phyloP scores from a whole-genome alignment of 495 filamentous ascomycete species.

The Xylaria sp. region DNA sequence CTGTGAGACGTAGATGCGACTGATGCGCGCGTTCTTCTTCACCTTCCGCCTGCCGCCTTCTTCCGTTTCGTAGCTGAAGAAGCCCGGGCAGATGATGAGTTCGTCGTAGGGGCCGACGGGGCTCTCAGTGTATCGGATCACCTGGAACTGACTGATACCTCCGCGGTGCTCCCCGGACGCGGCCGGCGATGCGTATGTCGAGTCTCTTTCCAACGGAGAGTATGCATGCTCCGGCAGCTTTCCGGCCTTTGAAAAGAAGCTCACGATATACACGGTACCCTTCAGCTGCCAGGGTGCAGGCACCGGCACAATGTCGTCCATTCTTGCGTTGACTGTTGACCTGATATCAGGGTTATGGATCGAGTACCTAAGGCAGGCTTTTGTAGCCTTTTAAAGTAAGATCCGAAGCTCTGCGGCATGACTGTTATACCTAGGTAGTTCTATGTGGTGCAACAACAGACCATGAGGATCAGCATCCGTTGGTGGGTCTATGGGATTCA shows the following conservation, averaged over 20 bases:
- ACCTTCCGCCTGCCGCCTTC: constrained; percentile 35
- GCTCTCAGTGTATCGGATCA: constrained; percentile 56
- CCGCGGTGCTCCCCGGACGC: constrained; percentile 46
- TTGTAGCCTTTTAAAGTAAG: background rate
- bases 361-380: too few relatives aligned
- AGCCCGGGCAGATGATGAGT: constrained; percentile 54
- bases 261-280: constrained; percentile 47
- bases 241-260: constrained; percentile 29
- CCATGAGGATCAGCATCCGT: background rate
- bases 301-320: constrained; percentile 28
- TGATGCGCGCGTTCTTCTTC: constrained; percentile 44
- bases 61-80: constrained; percentile 46
- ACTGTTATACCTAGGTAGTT: background rate
- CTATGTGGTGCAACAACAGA: background rate
- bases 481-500: constrained; percentile 1
- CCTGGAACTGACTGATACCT: constrained; percentile 54
- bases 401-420: background rate
- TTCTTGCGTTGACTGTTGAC: background rate
- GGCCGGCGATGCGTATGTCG: constrained; percentile 38
- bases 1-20: constrained; percentile 59
- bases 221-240: constrained; percentile 44
- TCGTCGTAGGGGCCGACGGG: constrained; percentile 62
- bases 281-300: constrained; percentile 53
- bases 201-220: constrained; percentile 50
- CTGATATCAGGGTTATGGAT: background rate